phyloP scores from a whole-genome alignment of 192 early-diverging fungal genomes.

The Backusella sp. region DNA sequence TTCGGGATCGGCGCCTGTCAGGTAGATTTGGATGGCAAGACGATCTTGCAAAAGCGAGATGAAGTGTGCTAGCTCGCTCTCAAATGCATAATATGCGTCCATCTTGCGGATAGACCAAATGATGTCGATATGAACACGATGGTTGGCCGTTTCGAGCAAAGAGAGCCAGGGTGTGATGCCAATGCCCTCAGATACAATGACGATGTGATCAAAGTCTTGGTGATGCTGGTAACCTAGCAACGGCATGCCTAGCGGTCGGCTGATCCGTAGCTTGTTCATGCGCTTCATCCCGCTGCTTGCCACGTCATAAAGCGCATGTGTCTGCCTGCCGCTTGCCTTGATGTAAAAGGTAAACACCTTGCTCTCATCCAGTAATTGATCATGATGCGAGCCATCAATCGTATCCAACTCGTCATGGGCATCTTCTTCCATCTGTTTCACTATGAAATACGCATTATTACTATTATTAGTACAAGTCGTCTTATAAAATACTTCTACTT shows the following conservation, averaged over 20 bases:
- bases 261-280: background rate
- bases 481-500: too few relatives aligned
- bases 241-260: conserved; percentile 1
- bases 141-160: conserved; percentile 4
- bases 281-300: background rate
- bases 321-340: conserved; percentile 15
- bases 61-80: background rate
- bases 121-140: background rate
- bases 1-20: background rate
- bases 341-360: conserved; percentile 20
- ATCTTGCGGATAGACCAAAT: conserved; percentile 1
- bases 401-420: background rate
- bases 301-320: background rate
- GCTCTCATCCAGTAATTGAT: background rate
- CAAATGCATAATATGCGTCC: conserved; percentile 9
- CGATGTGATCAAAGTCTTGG: background rate
- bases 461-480: too few relatives aligned
- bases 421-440: background rate
- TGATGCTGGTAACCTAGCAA: background rate
- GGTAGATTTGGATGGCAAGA: background rate
- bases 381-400: background rate
- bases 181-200: conserved; percentile 25
- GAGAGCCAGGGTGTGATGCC: conserved; percentile 31
- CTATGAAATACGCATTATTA: background rate
- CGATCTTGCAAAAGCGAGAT: background rate